Evolutionary conservation across 1,284 basidiomycete genomes (phyloP), one percentile per base, ranked within the genome.

Genomic region (Mycena sp.): DNA sequence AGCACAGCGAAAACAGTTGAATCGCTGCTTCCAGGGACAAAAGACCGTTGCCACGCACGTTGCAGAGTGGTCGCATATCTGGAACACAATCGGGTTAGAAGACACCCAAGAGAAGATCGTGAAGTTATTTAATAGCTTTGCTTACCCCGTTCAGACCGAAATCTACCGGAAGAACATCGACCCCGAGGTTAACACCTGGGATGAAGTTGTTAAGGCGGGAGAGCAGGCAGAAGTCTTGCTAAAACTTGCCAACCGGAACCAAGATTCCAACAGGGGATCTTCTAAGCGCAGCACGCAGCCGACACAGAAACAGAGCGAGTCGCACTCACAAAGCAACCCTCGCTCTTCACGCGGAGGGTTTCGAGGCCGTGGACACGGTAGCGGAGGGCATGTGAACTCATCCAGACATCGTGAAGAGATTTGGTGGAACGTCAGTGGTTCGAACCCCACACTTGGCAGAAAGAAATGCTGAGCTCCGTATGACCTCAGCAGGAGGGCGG

Each of bases 1-100:
- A 14, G 53, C 70, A 40, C 71, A 73, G 28, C 23, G 49, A 6
- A 51, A 25, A 17, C 3, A 14, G 26, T 28, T 51, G 49, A 51
- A 38, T 25, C 30, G 30, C 6, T 32, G 54, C 19, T 28, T n/a
- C n/a, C 28, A 29, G 23, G 44, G 44, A 19, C 3, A 9, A 1
- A 48, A 48, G 23, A 17, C 10, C 2, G 46, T 57, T 17, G 44
- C 46, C 6, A 32, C 35, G 2, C 57, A 58, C 23, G 41, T 50
- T n/a, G n/a, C n/a, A n/a, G n/a, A n/a, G n/a, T n/a, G n/a, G n/a
- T n/a, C n/a, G n/a, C n/a, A n/a, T n/a, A n/a, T n/a, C n/a, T n/a
- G n/a, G n/a, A n/a, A n/a, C n/a, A n/a, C n/a, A n/a, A n/a, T n/a
- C n/a, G n/a, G n/a, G n/a, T n/a, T n/a, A n/a, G n/a, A n/a, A n/a